A percentile compares a stretch with the other conserved stretches of the same genome.
Evolutionary conservation across 2,329 filamentous ascomycete genomes (phyloP).

Genomic region (Ilyonectria destructans): DNA sequence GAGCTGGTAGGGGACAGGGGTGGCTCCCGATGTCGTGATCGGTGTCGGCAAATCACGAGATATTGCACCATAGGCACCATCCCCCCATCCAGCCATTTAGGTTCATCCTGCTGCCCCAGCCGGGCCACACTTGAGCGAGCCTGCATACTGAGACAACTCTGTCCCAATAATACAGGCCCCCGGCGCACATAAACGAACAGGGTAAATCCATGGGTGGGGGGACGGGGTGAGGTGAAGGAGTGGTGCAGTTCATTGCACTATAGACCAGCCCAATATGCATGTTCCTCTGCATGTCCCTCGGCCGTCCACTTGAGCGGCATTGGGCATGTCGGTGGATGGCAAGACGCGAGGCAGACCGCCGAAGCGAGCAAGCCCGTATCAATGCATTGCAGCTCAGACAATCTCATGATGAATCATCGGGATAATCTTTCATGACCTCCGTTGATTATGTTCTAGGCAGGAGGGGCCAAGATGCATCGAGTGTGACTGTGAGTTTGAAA

Average conservation of each 20-base stretch:
- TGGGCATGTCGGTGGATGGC: conserved; percentile 26
- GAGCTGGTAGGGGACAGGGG: conserved; percentile 43
- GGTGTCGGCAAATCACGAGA: conserved; percentile 67
- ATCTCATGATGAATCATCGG: conserved; percentile 20
- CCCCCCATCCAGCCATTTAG: conserved; percentile 57
- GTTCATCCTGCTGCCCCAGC: conserved; percentile 38
- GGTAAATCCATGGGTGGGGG: conserved; percentile 35
- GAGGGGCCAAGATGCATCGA: background rate
- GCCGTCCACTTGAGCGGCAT: conserved; percentile 43
- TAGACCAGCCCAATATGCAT: conserved; percentile 33
- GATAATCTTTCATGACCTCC: conserved; percentile 6
- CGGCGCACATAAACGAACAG: conserved; percentile 38
- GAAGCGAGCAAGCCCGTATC: conserved; percentile 9
- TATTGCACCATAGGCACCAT: conserved; percentile 73
- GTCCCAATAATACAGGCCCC: conserved; percentile 40
- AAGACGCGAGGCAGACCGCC: conserved; percentile 13
- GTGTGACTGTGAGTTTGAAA: background rate
- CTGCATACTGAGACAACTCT: conserved; percentile 43
- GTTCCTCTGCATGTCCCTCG: conserved; percentile 30
- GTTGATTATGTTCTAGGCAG: background rate
- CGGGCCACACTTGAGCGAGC: conserved; percentile 43
- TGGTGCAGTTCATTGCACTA: conserved; percentile 36
- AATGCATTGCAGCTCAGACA: conserved; percentile 29
- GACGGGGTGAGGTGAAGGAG: conserved; percentile 29
- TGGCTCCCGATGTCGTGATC: conserved; percentile 49